Evolutionary conservation across 2,329 filamentous ascomycete genomes (phyloP).

Genomic region (Mycosphaerella sp.): DNA sequence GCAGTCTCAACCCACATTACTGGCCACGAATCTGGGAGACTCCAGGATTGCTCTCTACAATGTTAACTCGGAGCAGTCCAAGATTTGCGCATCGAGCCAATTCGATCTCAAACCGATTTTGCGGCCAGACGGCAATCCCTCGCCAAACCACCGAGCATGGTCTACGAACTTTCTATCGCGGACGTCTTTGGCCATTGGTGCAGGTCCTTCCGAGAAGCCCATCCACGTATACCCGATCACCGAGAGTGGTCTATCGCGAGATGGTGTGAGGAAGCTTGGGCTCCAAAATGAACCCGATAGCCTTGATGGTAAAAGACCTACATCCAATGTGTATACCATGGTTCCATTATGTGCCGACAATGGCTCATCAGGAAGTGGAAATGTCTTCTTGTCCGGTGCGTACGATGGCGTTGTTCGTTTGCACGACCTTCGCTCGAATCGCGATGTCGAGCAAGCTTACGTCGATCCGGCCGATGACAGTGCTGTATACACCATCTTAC

Average conservation of each 20-base stretch:
- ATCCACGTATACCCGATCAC: conserved; percentile 47
- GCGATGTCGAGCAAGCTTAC: conserved; percentile 43
- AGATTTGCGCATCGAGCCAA: conserved; percentile 35
- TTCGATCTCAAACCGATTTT: conserved; percentile 27
- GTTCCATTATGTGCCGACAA: conserved; percentile 35
- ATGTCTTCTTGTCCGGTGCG: conserved; percentile 55
- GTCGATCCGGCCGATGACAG: conserved; percentile 52
- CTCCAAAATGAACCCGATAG: conserved; percentile 28
- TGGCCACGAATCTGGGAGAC: conserved; percentile 49
- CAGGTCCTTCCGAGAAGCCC: conserved; percentile 40
- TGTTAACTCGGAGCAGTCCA: conserved; percentile 22
- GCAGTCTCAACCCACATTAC: conserved; percentile 30
- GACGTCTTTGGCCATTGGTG: conserved; percentile 46
- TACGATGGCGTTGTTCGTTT: conserved; percentile 53
- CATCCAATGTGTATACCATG: conserved; percentile 43
- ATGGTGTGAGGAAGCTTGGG: conserved; percentile 38
- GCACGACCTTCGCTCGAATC: conserved; percentile 53
- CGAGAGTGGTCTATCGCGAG: conserved; percentile 37
- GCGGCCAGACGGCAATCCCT: conserved; percentile 16
- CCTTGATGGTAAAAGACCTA: conserved; percentile 25
- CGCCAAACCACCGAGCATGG: conserved; percentile 36
- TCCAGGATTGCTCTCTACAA: conserved; percentile 32
- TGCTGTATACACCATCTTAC: conserved; percentile 52
- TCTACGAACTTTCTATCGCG: conserved; percentile 50
- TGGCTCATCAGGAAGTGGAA: conserved; percentile 31